These are phyloP conservation scores for Spatholobus suberectus DNA, from an alignment of 306 rosid genomes.

Conservation along the genomic window DNA sequence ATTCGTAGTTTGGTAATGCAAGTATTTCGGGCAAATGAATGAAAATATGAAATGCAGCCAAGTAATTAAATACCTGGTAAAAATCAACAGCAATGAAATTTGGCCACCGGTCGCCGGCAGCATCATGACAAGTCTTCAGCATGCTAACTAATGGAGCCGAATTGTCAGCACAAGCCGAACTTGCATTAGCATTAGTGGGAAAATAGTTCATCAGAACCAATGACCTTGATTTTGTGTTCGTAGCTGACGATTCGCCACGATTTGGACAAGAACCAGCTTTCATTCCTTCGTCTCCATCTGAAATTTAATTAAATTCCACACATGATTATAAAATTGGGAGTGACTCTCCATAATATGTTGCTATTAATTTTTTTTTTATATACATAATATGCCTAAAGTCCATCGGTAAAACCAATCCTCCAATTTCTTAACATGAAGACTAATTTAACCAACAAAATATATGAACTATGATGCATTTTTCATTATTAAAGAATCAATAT, in stretches of 20 bases:
- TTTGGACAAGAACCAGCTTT: constrained; percentile 64
- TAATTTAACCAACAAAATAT: no score
- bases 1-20: neutral
- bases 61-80: constrained; percentile 53
- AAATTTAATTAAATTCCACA: constrained; percentile 6
- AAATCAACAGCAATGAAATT: constrained; percentile 87
- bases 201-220: constrained; percentile 71
- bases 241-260: constrained; percentile 65
- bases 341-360: neutral
- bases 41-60: neutral
- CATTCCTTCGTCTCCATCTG: constrained; percentile 85
- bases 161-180: constrained; percentile 60
- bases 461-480: neutral
- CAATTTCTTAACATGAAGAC: no score
- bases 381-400: no score
- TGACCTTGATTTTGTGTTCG: constrained; percentile 62
- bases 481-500: neutral
- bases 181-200: constrained; percentile 44
- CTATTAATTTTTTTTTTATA: no score
- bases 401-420: neutral
- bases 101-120: constrained; percentile 75
- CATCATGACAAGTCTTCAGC: constrained; percentile 62
- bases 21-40: neutral
- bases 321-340: neutral
- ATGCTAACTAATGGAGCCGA: constrained; percentile 64